phyloP scores from a whole-genome alignment of 441 rosid species.

The Mallotus japonicus region DNA sequence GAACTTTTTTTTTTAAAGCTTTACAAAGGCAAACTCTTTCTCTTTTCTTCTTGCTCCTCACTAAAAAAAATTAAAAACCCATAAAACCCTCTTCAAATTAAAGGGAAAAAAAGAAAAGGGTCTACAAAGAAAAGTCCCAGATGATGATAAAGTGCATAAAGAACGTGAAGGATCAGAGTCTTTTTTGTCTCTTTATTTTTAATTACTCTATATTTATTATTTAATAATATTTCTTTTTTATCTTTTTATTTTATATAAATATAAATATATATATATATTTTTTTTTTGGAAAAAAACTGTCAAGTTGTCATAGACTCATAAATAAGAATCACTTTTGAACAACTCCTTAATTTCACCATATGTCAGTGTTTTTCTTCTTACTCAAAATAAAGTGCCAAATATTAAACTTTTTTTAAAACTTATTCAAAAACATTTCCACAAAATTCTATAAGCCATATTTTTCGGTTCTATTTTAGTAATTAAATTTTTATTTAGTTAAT shows the following conservation, averaged over 20 bases:
- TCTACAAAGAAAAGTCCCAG: slow-evolving; percentile 23
- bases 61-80: slow-evolving; percentile 24
- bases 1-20: slow-evolving; percentile 7
- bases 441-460: too few relatives aligned
- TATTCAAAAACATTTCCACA: too few relatives aligned
- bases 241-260: background rate
- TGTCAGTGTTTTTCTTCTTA: background rate
- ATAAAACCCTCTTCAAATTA: slow-evolving; percentile 29
- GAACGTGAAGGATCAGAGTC: slow-evolving; percentile 48
- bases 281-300: too few relatives aligned
- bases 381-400: background rate
- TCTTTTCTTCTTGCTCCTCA: too few relatives aligned
- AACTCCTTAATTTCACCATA: slow-evolving; percentile 20
- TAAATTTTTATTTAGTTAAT: too few relatives aligned
- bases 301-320: slow-evolving; percentile 1
- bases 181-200: slow-evolving; percentile 12
- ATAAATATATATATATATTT: too few relatives aligned
- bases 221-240: background rate
- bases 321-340: background rate
- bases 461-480: too few relatives aligned
- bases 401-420: too few relatives aligned
- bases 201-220: background rate
- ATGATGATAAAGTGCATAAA: slow-evolving; percentile 38
- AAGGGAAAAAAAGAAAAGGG: slow-evolving; percentile 1
- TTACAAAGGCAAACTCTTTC: too few relatives aligned